phyloP scores from a whole-genome alignment of 345 rosid genomes.

The Bretschneidera sinensis region DNA sequence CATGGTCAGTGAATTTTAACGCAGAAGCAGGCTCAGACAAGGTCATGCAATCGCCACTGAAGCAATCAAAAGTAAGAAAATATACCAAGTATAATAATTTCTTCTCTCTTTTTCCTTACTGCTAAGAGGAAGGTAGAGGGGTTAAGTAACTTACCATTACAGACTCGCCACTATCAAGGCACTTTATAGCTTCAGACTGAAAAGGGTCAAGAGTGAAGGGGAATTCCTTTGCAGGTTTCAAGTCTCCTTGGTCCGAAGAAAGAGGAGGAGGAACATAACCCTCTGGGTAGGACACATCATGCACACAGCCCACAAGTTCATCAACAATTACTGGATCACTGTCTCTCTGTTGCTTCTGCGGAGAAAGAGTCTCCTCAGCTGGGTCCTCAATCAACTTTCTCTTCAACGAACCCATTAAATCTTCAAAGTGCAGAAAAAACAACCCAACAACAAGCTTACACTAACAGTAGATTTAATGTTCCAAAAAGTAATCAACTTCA shows the following conservation, averaged over 20 bases:
- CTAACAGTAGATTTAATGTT: background rate
- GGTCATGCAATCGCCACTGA: too few relatives aligned
- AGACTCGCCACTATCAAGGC: conserved; percentile 81
- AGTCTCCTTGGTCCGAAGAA: conserved; percentile 17
- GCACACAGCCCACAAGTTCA: conserved; percentile 56
- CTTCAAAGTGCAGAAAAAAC: background rate
- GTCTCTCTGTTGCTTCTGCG: conserved; percentile 44
- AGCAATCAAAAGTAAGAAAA: background rate
- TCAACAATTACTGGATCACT: conserved; percentile 19
- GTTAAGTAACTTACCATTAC: conserved; percentile 56
- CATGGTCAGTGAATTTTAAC: too few relatives aligned
- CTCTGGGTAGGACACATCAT: conserved; percentile 83
- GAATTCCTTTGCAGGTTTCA: conserved; percentile 77
- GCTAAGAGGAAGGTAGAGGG: background rate
- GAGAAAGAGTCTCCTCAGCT: conserved; percentile 29
- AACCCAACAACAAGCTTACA: background rate
- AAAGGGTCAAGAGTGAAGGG: conserved; percentile 91
- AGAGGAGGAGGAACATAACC: conserved; percentile 40
- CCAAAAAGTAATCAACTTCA: too few relatives aligned
- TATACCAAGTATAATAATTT: background rate
- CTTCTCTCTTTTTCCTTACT: background rate
- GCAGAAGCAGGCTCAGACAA: too few relatives aligned
- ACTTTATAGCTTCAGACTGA: conserved; percentile 90
- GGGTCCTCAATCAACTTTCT: conserved; percentile 45
- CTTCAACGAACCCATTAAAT: conserved; percentile 55